Evolutionary conservation across 2,329 filamentous ascomycete genomes (phyloP).

Genomic region (Ambrosiella xylebori): DNA sequence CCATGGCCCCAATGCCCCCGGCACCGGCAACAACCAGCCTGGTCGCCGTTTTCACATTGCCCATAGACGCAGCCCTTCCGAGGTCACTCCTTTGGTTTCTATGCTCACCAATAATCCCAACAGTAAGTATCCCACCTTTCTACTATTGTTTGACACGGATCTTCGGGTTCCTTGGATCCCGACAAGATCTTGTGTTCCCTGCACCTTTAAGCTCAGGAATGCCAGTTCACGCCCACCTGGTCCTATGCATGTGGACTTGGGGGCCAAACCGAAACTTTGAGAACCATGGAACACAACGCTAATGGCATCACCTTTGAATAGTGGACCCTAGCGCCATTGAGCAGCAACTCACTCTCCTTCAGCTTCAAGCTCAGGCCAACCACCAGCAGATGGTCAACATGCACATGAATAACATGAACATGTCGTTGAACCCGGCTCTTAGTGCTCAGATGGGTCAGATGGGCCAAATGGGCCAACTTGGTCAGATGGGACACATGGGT

Average conservation of each 20-base stretch:
- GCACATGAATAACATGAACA: neutral
- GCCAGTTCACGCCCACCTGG: no score
- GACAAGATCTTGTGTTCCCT: neutral
- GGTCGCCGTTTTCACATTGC: slow-evolving; percentile 92
- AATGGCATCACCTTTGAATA: neutral
- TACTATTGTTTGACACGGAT: neutral
- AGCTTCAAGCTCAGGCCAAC: neutral
- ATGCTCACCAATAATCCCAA: slow-evolving; percentile 47
- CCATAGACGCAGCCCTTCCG: slow-evolving; percentile 89
- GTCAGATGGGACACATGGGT: slow-evolving; percentile 81
- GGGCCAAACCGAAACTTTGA: no score
- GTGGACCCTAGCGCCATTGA: neutral
- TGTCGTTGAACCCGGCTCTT: neutral
- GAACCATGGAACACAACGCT: no score
- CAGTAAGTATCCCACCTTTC: slow-evolving; percentile 34
- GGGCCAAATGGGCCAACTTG: slow-evolving; percentile 32
- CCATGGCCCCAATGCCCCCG: slow-evolving; percentile 22
- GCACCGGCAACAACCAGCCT: slow-evolving; percentile 19
- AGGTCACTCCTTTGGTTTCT: slow-evolving; percentile 95
- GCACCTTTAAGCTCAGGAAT: neutral
- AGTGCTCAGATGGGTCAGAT: neutral
- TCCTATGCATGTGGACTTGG: no score
- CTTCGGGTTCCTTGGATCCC: neutral
- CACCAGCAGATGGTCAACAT: neutral
- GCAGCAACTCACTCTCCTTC: neutral